Evolutionary conservation across 2,329 filamentous ascomycete species (phyloP).

Genomic region (Ophiostoma ips): DNA sequence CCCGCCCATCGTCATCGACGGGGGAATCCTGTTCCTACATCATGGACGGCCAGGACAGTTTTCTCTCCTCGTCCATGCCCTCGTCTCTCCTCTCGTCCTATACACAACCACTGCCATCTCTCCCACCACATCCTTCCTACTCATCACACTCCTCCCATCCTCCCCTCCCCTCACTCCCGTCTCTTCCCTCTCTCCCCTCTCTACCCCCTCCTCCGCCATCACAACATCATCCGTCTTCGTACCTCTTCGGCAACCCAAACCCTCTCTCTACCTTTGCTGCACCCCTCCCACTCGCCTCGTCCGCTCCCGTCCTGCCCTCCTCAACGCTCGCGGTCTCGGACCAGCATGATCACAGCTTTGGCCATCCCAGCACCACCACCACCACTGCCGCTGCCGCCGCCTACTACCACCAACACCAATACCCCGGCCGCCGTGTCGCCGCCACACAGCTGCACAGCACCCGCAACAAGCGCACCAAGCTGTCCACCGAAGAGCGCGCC

Average conservation of each 20-base stretch:
- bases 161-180: neutral
- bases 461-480: constrained; percentile 12
- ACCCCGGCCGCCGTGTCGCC: neutral
- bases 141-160: too few species aligned
- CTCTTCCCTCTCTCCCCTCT: neutral
- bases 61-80: neutral
- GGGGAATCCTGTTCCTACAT: neutral
- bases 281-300: neutral
- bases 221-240: neutral
- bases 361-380: neutral
- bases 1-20: neutral
- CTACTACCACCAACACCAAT: neutral
- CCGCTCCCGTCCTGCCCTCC: neutral
- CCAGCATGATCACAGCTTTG: neutral
- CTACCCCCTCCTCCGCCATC: neutral
- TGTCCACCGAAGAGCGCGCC: constrained; percentile 15
- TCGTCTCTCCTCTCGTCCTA: neutral
- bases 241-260: neutral
- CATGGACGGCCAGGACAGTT: neutral
- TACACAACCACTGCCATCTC: neutral
- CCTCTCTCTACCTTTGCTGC: neutral
- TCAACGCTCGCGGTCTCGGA: neutral
- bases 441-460: neutral
- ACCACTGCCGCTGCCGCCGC: neutral
- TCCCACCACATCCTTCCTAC: neutral